phyloP scores from a whole-genome alignment of 345 rosid genomes.

The Eucalyptus polyanthemos region DNA sequence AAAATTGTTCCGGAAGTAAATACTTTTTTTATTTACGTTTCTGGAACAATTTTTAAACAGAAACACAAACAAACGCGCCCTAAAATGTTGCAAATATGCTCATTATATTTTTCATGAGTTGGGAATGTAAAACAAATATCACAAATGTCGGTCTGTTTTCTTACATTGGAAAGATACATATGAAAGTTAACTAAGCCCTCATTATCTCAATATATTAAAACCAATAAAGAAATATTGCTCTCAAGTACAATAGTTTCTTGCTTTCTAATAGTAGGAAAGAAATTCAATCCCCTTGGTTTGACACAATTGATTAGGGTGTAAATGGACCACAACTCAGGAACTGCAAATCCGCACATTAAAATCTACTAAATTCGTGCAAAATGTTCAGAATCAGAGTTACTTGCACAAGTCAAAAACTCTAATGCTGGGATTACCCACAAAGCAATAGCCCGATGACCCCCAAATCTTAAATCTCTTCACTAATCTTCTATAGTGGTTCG shows the following conservation, averaged over 20 bases:
- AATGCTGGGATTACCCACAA: not conserved
- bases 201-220: not conserved
- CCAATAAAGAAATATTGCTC: not conserved
- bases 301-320: not conserved
- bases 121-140: not conserved
- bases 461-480: not conserved
- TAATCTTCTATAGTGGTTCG: not conserved
- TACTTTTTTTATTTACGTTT: too few relatives aligned
- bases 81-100: accelerated
- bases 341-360: accelerated
- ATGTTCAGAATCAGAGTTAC: not conserved
- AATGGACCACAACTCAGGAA: not conserved
- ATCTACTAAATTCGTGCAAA: not conserved
- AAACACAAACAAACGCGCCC: too few relatives aligned
- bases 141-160: not conserved
- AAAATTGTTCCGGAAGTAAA: too few relatives aligned
- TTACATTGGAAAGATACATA: not conserved
- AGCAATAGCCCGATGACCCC: not conserved
- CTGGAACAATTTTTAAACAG: too few relatives aligned
- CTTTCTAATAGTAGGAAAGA: not conserved
- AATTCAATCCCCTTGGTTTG: not conserved
- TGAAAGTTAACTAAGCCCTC: not conserved
- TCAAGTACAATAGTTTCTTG: not conserved
- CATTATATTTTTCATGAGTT: not conserved
- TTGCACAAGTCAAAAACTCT: not conserved